Evolutionary conservation across 2,329 filamentous ascomycete species (phyloP).

Genomic region (Apiospora rasikravindrae): DNA sequence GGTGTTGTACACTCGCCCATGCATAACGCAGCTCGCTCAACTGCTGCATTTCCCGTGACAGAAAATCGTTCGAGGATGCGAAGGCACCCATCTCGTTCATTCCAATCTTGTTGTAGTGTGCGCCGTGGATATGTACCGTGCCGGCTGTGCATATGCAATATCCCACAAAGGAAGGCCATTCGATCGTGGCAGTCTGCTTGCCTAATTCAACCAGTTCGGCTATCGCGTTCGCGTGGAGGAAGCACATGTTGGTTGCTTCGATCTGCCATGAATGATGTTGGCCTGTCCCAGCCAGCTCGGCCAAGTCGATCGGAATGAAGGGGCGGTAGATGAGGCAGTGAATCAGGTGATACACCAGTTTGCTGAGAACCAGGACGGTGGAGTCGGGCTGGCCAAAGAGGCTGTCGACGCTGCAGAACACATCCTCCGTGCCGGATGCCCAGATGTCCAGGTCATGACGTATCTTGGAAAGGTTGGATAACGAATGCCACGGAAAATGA

Average conservation of each 20-base stretch:
- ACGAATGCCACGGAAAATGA: slow-evolving; percentile 88
- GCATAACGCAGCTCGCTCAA: slow-evolving; percentile 74
- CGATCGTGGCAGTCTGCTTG: slow-evolving; percentile 73
- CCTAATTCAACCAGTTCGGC: slow-evolving; percentile 82
- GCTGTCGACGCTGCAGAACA: slow-evolving; percentile 76
- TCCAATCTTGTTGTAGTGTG: slow-evolving; percentile 70
- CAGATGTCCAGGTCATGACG: slow-evolving; percentile 84
- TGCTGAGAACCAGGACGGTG: slow-evolving; percentile 79
- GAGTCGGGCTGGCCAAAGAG: slow-evolving; percentile 81
- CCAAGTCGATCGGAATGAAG: slow-evolving; percentile 83
- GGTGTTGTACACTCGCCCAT: slow-evolving; percentile 81
- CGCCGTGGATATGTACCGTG: slow-evolving; percentile 86
- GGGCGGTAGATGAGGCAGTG: slow-evolving; percentile 87
- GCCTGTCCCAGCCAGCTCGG: slow-evolving; percentile 77
- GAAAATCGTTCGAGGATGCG: slow-evolving; percentile 67
- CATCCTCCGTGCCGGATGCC: slow-evolving; percentile 80
- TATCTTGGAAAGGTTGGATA: slow-evolving; percentile 86
- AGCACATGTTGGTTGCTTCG: slow-evolving; percentile 87
- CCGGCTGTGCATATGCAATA: slow-evolving; percentile 88
- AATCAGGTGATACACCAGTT: slow-evolving; percentile 84
- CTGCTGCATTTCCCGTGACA: slow-evolving; percentile 81
- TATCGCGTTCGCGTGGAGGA: slow-evolving; percentile 84
- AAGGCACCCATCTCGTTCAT: slow-evolving; percentile 65
- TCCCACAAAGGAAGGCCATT: slow-evolving; percentile 86
- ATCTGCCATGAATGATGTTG: slow-evolving; percentile 95